Base-by-base conservation (phyloP, 768 basidiomycete genomes). In the Collybia mongolica region DNA sequence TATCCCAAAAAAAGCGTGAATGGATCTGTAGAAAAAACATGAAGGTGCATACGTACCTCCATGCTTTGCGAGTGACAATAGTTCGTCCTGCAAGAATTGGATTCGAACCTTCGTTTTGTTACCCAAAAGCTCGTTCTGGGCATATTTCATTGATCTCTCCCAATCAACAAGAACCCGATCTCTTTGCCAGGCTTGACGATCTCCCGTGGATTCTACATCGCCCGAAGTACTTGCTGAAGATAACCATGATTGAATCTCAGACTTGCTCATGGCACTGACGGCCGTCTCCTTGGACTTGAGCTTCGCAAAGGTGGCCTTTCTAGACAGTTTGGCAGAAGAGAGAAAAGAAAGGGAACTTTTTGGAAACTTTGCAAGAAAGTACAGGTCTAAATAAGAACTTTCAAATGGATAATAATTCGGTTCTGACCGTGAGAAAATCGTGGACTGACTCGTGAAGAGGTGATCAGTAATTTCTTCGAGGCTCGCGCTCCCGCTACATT, bases 211-310 rank as follows among this genome's bases (percentile, higher is more conserved):
- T 71, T 67, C 65, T 40, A 53, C 57, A 40, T 62, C 58, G 43
- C 65, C 65, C 29, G 60, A 62, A 23, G 53, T 57, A 20, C 37
- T 39, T 39, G 82, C 72, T n/a, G 75, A 73, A 32, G 78, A 74
- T 47, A 84, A 71, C 86, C 86, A 89, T 24, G 80, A 79, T 59
- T 79, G 72, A 59, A 88, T 84, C 59, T 82, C 82, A 40, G 77
- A 68, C 61, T 73, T 76, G 62, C 69, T 73, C 69, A 77, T 72
- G 43, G 61, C 57, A 39, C 62, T 65, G 42, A 59, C 53, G 49
- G 61, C 61, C 58, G 64, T 66, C 64, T 80, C 76, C 59, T 73
- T 76, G 54, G 72, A 65, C 63, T 74, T 77, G 61, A 82, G 76
- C 65, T 74, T 80, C 48, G 76, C 65, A 41, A 81, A 69, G 14